A percentile compares a stretch with the other conserved stretches of the same genome.
phyloP scores from a whole-genome alignment of 2,329 filamentous ascomycete species.

The Parastagonospora nodorum region DNA sequence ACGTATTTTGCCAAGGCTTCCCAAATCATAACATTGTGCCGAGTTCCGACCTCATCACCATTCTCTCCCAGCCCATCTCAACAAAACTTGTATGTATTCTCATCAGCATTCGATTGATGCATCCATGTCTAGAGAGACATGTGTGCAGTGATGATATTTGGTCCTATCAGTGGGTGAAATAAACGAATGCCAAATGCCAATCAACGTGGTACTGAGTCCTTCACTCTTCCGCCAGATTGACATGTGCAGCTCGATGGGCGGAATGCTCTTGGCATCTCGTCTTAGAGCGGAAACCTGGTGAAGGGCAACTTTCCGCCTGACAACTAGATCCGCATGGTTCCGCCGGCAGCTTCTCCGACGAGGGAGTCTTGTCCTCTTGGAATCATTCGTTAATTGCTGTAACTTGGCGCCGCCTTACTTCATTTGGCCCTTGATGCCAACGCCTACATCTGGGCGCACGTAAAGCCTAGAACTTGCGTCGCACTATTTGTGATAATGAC shows the following conservation, averaged over 20 bases:
- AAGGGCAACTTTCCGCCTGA: slow-evolving; percentile 17
- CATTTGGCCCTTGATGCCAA: slow-evolving; percentile 7
- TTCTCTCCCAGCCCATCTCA: too few relatives aligned
- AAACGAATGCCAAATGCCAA: too few relatives aligned
- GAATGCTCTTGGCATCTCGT: slow-evolving; percentile 7
- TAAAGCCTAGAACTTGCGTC: slow-evolving; percentile 18
- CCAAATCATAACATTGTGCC: neutral
- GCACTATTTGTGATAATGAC: slow-evolving; percentile 6
- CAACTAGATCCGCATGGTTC: slow-evolving; percentile 7
- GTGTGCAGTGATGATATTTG: too few relatives aligned
- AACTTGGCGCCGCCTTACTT: slow-evolving; percentile 10
- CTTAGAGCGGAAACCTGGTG: neutral
- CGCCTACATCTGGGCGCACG: slow-evolving; percentile 34
- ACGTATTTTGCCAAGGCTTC: neutral
- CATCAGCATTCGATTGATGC: too few relatives aligned
- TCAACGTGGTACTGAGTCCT: too few relatives aligned
- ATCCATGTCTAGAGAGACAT: too few relatives aligned
- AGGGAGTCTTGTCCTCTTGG: slow-evolving; percentile 33
- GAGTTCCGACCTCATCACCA: neutral
- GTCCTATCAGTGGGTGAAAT: too few relatives aligned
- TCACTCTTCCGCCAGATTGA: too few relatives aligned
- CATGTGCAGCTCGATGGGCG: too few relatives aligned
- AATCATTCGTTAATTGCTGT: slow-evolving; percentile 14
- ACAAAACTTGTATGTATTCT: too few relatives aligned
- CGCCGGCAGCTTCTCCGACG: slow-evolving; percentile 24